phyloP scores from a whole-genome alignment of 2,329 filamentous ascomycete species.

The Aspergillus fijiensis region DNA sequence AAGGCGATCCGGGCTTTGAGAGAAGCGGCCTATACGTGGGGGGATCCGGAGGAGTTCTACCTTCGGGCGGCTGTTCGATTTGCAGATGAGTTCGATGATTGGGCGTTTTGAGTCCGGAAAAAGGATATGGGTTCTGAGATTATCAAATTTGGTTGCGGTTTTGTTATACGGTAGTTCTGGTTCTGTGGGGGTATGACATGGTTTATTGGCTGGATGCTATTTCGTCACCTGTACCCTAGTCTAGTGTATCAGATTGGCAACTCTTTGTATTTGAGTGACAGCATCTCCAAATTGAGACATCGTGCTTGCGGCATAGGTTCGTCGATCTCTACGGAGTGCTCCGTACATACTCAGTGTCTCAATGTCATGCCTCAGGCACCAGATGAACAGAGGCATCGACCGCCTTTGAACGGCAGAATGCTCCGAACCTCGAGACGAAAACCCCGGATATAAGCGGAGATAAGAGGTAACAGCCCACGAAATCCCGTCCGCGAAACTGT shows the following conservation, averaged over 20 bases:
- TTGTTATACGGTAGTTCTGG: neutral
- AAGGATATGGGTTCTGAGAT: neutral
- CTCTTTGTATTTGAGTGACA: too few relatives aligned
- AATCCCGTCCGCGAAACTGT: neutral
- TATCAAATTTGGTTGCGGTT: neutral
- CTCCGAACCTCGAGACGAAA: neutral
- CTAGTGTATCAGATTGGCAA: too few relatives aligned
- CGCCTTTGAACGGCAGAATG: neutral
- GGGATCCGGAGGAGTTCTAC: constrained; percentile 46
- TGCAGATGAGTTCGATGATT: constrained; percentile 58
- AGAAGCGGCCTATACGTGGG: constrained; percentile 42
- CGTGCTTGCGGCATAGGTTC: too few relatives aligned
- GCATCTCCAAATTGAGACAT: too few relatives aligned
- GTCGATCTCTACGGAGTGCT: too few relatives aligned
- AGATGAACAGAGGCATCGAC: neutral
- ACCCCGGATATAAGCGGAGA: neutral
- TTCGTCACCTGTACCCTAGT: too few relatives aligned
- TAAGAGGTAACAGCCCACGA: neutral
- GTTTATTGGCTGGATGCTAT: too few relatives aligned
- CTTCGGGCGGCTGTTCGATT: constrained; percentile 53
- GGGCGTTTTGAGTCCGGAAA: constrained; percentile 41
- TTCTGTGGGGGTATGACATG: too few relatives aligned
- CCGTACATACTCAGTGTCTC: too few relatives aligned
- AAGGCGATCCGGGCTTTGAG: constrained; percentile 69
- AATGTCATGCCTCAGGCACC: neutral